Evolutionary conservation across 331 rosid genomes (phyloP).

Genomic region (Arachis monticola): DNA sequence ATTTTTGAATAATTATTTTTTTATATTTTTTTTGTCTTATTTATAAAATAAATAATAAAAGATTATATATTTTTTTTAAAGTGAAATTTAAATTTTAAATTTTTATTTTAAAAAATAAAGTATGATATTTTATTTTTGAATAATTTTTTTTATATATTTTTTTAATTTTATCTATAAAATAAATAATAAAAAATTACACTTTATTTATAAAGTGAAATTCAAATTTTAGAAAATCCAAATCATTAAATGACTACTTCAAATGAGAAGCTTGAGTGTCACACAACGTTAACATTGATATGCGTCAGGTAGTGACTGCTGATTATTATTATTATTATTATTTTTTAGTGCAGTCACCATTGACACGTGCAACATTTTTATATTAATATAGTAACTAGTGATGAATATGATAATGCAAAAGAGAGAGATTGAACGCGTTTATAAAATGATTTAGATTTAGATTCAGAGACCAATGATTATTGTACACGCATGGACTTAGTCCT

Average conservation of each 20-base stretch:
- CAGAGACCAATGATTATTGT: conserved; percentile 27
- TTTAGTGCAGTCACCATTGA: conserved; percentile 4
- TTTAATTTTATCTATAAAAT: too few relatives aligned
- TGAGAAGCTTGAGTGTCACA: conserved; percentile 19
- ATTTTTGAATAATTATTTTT: too few relatives aligned
- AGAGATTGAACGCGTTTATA: background rate
- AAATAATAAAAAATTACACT: too few relatives aligned
- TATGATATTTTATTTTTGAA: too few relatives aligned
- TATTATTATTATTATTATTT: background rate
- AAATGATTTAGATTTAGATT: conserved; percentile 27
- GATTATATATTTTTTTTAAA: too few relatives aligned
- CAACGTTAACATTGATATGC: conserved; percentile 5
- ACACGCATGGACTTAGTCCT: conserved; percentile 34
- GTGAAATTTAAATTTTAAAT: too few relatives aligned
- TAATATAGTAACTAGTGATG: background rate
- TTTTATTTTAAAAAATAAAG: too few relatives aligned
- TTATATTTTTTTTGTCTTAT: too few relatives aligned
- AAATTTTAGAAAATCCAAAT: too few relatives aligned
- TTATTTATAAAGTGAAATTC: too few relatives aligned
- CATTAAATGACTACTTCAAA: background rate
- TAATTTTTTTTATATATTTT: too few relatives aligned
- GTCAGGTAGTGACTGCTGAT: background rate
- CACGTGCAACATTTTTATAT: background rate
- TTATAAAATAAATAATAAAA: too few relatives aligned
- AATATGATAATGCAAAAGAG: conserved; percentile 17